These are phyloP conservation scores for Suaeda aralocaspica DNA, from an alignment of 148 eudicot genomes.

Conservation along the genomic window DNA sequence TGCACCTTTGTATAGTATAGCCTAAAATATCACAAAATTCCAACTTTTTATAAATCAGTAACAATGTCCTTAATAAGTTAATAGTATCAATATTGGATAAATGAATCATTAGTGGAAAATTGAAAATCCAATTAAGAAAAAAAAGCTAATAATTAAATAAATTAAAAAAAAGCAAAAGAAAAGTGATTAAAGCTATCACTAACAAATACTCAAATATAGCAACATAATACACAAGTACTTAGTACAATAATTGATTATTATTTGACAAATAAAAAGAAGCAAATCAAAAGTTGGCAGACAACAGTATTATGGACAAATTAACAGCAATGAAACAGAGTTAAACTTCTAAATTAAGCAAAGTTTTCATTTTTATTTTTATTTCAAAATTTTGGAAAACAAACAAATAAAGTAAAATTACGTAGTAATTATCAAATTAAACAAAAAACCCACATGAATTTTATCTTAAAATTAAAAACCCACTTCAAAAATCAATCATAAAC, in stretches of 20 bases:
- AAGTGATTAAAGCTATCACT: constrained; percentile 3
- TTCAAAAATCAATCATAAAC: neutral
- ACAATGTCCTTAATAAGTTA: neutral
- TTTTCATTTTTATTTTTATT: neutral
- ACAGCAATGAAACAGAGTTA: constrained; percentile 1
- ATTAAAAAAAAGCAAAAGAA: neutral
- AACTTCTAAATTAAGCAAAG: constrained; percentile 13
- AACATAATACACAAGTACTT: neutral
- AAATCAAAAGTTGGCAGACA: constrained; percentile 12
- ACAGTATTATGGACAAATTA: constrained; percentile 3
- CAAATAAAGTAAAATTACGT: neutral
- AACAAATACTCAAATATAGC: neutral
- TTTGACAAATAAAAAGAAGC: neutral
- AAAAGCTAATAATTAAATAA: neutral
- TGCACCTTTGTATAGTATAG: constrained; percentile 76
- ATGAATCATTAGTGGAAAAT: neutral
- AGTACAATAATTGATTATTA: neutral
- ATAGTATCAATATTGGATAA: neutral
- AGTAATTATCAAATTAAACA: neutral
- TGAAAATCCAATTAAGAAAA: neutral
- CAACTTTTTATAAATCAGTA: constrained; percentile 6
- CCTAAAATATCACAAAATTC: constrained; percentile 33
- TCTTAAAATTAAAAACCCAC: constrained; percentile 5
- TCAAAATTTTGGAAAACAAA: neutral
- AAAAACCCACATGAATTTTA: constrained; percentile 17